Conservation (phyloP, 2,329 filamentous ascomycete species). For the Trichoderma sp. region DNA sequence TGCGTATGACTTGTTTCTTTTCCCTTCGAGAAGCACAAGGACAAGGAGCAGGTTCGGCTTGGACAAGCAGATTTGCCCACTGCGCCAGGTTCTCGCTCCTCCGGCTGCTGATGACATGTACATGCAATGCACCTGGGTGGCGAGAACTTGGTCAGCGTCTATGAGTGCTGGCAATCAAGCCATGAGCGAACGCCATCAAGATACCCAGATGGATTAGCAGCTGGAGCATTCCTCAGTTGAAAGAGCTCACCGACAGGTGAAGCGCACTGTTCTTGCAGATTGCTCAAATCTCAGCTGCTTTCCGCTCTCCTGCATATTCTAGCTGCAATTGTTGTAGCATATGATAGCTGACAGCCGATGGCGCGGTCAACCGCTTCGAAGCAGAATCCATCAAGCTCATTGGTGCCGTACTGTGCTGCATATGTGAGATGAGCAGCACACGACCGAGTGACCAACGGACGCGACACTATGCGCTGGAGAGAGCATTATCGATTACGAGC, state of each 20-base stretch:
- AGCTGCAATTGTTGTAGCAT: background rate
- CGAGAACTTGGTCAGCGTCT: background rate
- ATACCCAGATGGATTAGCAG: background rate
- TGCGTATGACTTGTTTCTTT: constrained; percentile 15
- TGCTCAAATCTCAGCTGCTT: constrained; percentile 12
- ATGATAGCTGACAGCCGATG: background rate
- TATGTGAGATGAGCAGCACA: background rate
- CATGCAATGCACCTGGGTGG: background rate
- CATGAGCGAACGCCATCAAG: background rate
- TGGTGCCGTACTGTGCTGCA: background rate
- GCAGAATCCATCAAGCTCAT: background rate
- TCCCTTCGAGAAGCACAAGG: background rate
- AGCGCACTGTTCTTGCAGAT: background rate
- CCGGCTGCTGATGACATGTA: background rate
- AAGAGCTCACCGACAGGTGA: background rate
- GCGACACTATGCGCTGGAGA: background rate
- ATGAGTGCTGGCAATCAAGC: background rate
- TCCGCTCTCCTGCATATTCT: background rate
- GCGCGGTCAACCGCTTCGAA: background rate
- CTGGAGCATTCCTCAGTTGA: background rate
- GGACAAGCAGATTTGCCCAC: background rate
- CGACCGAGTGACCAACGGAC: background rate
- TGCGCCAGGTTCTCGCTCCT: background rate
- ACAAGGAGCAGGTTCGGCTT: background rate
- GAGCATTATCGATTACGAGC: background rate